Base-by-base conservation (phyloP, 148 eudicot genomes). In the Diospyros lotus region DNA sequence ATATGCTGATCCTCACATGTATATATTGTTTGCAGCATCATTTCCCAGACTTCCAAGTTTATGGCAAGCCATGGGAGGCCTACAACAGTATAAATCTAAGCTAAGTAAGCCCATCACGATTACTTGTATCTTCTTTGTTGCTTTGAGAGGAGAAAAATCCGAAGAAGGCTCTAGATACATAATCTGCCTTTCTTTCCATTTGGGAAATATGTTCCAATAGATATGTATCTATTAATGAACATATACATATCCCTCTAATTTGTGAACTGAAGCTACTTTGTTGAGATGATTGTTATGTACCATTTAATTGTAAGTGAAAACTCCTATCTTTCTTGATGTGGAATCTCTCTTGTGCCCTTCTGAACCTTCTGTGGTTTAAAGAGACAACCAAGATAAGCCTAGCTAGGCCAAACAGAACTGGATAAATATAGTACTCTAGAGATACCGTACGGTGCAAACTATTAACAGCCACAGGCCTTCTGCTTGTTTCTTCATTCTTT, bases 1-100 rank as follows among this genome's bases (percentile, higher is more conserved):
- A 39, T 42, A 50, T 58, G 43, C 15, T 61, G 38, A 63, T 13
- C 14, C 51, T 59, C 15, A n/a, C 3, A 4, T 15, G 10, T 15
- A n/a, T 48, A 44, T 12, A 40, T 53, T 69, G 39, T 59, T 48
- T 74, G 82, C 82, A 80, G 82, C 58, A 60, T 66, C 76, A 70
- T 75, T 41, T 54, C 67, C 41, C 71, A n/a, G 58, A 38, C 46
- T 63, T 80, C 13, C 58, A 75, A 73, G 59, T 51, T 69, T 53
- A 44, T 62, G 78, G 75, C 14, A 80, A 75, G 41, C 45, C 55
- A 44, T 79, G 78, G 81, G 81, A 73, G 42, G 74, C 63, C 72
- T 62, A 51, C 68, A 50, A 63, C 76, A 50, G 15, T 38, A 60
- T 45, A 60, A 46, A 73, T 46, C 75, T 60, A 45, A 13, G 41